Percentiles rank a stretch among this genome's conserved stretches.
phyloP scores from a whole-genome alignment of 169 alveolate genomes.

The Cryptosporidium baileyi region DNA sequence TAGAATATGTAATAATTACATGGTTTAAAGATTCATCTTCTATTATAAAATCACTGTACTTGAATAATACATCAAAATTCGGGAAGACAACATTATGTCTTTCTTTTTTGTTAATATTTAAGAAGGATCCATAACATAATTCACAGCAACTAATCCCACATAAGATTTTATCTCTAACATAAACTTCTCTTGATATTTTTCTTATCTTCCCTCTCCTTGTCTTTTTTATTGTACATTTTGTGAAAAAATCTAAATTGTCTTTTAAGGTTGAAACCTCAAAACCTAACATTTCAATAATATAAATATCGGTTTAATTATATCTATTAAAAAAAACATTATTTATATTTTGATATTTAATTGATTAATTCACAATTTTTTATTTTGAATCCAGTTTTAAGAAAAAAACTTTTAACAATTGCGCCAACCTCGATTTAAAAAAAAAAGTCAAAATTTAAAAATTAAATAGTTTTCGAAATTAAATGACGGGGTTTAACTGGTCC shows the following conservation, averaged over 20 bases:
- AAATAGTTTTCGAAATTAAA: not conserved
- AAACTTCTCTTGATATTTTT: slow-evolving; percentile 79
- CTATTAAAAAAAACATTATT: no score
- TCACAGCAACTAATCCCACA: slow-evolving; percentile 76
- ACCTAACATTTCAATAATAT: no score
- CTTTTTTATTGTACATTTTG: slow-evolving; percentile 61
- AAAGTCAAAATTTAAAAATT: not conserved
- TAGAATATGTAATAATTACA: slow-evolving; percentile 65
- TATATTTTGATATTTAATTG: not conserved
- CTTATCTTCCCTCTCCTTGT: slow-evolving; percentile 79
- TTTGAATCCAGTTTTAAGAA: no score
- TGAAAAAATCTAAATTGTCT: not conserved
- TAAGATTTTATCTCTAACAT: slow-evolving; percentile 80
- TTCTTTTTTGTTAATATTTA: not conserved
- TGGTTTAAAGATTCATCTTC: slow-evolving; percentile 72
- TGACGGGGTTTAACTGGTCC: slow-evolving; percentile 51
- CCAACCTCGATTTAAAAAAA: not conserved
- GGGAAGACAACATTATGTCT: not conserved
- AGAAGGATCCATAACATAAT: slow-evolving; percentile 52
- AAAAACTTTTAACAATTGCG: not conserved
- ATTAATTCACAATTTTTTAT: not conserved
- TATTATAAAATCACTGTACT: slow-evolving; percentile 57
- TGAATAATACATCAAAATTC: slow-evolving; percentile 3
- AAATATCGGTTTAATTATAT: no score
- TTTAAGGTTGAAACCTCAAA: no score